These are phyloP conservation scores for Debaryomyces tyrocola DNA, from an alignment of 805 yeast species.

Conservation along the genomic window DNA sequence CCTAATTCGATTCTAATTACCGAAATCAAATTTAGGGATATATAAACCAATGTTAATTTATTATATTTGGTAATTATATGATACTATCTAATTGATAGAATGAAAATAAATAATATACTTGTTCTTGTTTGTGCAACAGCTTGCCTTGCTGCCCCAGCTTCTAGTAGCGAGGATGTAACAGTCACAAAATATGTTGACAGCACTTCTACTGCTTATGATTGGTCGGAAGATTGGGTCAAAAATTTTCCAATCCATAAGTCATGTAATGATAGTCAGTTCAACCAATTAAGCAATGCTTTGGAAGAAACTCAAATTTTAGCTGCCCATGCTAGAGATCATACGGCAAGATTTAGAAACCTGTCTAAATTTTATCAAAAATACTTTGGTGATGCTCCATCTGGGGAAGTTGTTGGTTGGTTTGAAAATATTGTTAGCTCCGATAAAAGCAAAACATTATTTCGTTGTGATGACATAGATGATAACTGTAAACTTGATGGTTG, in stretches of 20 bases:
- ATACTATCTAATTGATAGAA: no score
- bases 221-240: conserved; percentile 13
- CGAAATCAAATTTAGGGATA: no score
- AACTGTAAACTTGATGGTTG: conserved; percentile 32
- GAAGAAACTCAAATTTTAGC: conserved; percentile 31
- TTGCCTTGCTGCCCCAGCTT: not conserved
- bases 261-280: conserved; percentile 15
- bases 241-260: conserved; percentile 14
- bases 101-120: not conserved
- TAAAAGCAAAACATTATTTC: conserved; percentile 30
- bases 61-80: no score
- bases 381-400: conserved; percentile 37
- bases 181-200: conserved; percentile 5
- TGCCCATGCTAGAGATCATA: conserved; percentile 34
- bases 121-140: not conserved
- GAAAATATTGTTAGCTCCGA: conserved; percentile 32
- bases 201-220: conserved; percentile 8
- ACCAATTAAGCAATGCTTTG: conserved; percentile 19
- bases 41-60: no score
- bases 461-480: conserved; percentile 43
- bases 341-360: conserved; percentile 29
- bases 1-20: no score
- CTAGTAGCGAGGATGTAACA: conserved; percentile 1
- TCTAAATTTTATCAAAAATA: conserved; percentile 33
- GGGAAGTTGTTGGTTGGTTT: conserved; percentile 35